Evolutionary conservation across 345 rosid genomes (phyloP).

Genomic region (Gossypium raimondii): DNA sequence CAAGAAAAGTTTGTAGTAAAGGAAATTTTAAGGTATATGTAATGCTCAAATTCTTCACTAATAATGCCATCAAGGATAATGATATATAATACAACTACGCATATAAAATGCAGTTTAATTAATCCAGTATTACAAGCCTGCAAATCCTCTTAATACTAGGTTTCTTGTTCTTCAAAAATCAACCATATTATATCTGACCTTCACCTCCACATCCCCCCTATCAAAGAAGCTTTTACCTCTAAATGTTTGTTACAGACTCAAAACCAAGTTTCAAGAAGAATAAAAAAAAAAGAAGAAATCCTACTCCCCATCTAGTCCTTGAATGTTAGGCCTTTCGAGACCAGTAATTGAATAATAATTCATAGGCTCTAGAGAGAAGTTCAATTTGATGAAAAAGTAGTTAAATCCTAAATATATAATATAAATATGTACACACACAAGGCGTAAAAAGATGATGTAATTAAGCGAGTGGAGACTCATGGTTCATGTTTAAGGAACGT

Average conservation of each 20-base stretch:
- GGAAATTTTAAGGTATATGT: background rate
- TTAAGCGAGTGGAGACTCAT: background rate
- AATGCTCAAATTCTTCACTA: slow-evolving; percentile 3
- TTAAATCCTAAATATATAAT: background rate
- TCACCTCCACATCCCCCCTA: background rate
- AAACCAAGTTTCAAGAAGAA: background rate
- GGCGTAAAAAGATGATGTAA: background rate
- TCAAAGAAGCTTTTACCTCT: background rate
- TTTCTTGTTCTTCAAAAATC: slow-evolving; percentile 2
- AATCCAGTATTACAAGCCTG: slow-evolving; percentile 6
- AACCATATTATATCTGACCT: background rate
- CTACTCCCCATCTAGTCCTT: slow-evolving; percentile 8
- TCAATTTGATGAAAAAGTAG: background rate
- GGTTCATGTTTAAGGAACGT: slow-evolving; percentile 58
- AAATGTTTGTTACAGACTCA: background rate
- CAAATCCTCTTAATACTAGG: slow-evolving; percentile 6
- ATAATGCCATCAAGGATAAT: slow-evolving; percentile 14
- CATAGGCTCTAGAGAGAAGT: slow-evolving; percentile 9
- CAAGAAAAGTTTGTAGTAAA: background rate
- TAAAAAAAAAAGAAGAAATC: background rate
- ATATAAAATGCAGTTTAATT: background rate
- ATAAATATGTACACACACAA: background rate
- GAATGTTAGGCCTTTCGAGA: background rate
- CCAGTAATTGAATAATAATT: slow-evolving; percentile 1
- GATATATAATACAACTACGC: background rate